phyloP scores from a whole-genome alignment of 2,329 filamentous ascomycete genomes.

The Fusarium dlaminii region DNA sequence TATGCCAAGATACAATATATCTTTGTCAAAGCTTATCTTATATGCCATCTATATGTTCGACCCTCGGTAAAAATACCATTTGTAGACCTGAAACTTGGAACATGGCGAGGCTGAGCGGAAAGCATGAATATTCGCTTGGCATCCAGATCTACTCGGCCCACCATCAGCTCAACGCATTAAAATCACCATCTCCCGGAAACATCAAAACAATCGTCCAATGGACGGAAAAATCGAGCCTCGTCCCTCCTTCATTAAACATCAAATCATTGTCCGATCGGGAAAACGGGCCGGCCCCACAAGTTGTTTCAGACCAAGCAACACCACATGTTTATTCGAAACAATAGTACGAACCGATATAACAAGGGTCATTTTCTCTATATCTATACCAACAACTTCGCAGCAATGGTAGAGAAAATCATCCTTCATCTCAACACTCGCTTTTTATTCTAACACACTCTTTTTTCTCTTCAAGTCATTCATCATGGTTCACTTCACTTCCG shows the following conservation, averaged over 20 bases:
- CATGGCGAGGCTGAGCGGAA: neutral
- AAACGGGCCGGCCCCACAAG: constrained; percentile 10
- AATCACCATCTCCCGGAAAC: constrained; percentile 10
- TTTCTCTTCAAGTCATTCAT: constrained; percentile 23
- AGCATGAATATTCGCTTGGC: constrained; percentile 8
- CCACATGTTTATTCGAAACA: constrained; percentile 1
- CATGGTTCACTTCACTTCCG: constrained; percentile 40
- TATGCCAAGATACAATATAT: neutral
- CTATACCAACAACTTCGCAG: neutral
- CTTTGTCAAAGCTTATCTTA: neutral
- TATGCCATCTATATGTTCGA: neutral
- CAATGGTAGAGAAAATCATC: neutral
- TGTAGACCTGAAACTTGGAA: neutral
- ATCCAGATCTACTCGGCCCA: constrained; percentile 1
- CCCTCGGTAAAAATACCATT: neutral
- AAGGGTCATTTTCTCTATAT: neutral
- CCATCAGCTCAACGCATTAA: constrained; percentile 5
- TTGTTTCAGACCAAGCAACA: constrained; percentile 37
- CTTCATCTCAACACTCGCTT: constrained; percentile 16
- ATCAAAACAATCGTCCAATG: constrained; percentile 17
- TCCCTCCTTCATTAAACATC: constrained; percentile 32
- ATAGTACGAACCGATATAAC: constrained; percentile 12
- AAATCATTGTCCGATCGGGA: constrained; percentile 21
- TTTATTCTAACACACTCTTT: constrained; percentile 24
- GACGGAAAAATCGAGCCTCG: constrained; percentile 36